These are phyloP conservation scores for Eucalyptus guilfoylei DNA, from an alignment of 345 rosid genomes.

Conservation along the genomic window DNA sequence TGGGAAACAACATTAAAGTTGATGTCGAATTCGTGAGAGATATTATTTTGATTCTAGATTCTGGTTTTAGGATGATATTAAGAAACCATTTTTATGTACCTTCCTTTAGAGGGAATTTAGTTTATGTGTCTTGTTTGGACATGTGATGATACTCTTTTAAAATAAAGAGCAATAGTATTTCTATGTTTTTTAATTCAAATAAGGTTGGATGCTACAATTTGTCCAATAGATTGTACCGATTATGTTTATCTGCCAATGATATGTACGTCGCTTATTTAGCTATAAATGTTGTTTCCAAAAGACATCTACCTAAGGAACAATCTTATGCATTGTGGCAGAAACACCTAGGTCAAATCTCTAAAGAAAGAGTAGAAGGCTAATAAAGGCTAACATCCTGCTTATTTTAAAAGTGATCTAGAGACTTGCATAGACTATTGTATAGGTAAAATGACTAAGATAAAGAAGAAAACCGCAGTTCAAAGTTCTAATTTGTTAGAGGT, in stretches of 20 bases:
- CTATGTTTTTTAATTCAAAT: neutral
- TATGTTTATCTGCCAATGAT: neutral
- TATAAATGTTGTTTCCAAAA: neutral
- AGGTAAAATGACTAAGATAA: neutral
- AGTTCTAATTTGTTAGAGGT: neutral
- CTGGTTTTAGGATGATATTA: neutral
- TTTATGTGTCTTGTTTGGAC: neutral
- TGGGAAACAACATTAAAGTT: neutral
- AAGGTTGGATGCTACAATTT: neutral
- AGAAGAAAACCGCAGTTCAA: too few relatives aligned
- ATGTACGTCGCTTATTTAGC: too few relatives aligned
- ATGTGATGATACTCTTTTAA: too few relatives aligned
- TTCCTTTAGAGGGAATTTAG: neutral
- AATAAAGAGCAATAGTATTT: neutral
- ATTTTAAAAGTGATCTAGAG: neutral
- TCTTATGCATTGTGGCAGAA: neutral
- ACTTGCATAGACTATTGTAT: neutral
- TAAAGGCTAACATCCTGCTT: too few relatives aligned
- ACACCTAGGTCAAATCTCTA: neutral
- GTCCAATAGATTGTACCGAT: neutral
- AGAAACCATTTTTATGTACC: neutral
- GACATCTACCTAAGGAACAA: neutral
- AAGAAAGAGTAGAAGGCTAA: neutral
- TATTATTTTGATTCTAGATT: neutral
- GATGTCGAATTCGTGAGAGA: neutral